Evolutionary conservation across 176 grass and related monocot species (phyloP).

Genomic region (Cymbopogon citratus): DNA sequence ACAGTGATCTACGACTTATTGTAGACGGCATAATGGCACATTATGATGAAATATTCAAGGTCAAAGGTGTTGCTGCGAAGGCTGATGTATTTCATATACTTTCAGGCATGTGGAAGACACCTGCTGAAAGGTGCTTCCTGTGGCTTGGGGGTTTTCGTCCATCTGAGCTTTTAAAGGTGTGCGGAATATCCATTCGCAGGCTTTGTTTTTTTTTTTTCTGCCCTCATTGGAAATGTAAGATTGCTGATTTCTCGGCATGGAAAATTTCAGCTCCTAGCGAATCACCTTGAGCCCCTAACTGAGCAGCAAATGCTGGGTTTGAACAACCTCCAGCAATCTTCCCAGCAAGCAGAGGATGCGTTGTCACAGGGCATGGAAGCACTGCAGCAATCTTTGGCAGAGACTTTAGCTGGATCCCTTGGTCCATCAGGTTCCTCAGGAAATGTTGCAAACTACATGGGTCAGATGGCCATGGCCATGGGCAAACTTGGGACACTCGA

Average conservation of each 20-base stretch:
- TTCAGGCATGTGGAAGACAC: conserved; percentile 67
- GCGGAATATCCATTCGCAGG: neutral
- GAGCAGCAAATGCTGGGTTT: conserved; percentile 37
- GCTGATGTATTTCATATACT: conserved; percentile 64
- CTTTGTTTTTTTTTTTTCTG: neutral
- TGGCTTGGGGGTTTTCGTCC: conserved; percentile 61
- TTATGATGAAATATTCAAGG: conserved; percentile 54
- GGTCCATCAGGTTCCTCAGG: conserved; percentile 56
- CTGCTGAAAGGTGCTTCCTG: conserved; percentile 54
- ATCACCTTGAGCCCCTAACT: conserved; percentile 46
- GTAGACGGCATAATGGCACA: conserved; percentile 56
- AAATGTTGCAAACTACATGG: conserved; percentile 88
- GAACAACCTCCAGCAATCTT: conserved; percentile 53
- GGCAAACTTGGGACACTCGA: conserved; percentile 69
- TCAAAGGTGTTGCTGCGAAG: conserved; percentile 49
- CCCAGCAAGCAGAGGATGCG: conserved; percentile 53
- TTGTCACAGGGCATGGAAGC: conserved; percentile 54
- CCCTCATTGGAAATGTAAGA: neutral
- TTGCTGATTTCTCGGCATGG: neutral
- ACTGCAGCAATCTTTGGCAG: conserved; percentile 60
- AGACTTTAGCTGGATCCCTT: conserved; percentile 68
- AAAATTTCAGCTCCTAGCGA: conserved; percentile 44
- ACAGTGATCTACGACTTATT: conserved; percentile 49
- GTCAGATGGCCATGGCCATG: conserved; percentile 93
- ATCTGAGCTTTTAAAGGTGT: conserved; percentile 53